These are phyloP conservation scores for Anthoceros angustus DNA, from an alignment of 225 moss, liverwort and hornwort genomes.

Conservation along the genomic window DNA sequence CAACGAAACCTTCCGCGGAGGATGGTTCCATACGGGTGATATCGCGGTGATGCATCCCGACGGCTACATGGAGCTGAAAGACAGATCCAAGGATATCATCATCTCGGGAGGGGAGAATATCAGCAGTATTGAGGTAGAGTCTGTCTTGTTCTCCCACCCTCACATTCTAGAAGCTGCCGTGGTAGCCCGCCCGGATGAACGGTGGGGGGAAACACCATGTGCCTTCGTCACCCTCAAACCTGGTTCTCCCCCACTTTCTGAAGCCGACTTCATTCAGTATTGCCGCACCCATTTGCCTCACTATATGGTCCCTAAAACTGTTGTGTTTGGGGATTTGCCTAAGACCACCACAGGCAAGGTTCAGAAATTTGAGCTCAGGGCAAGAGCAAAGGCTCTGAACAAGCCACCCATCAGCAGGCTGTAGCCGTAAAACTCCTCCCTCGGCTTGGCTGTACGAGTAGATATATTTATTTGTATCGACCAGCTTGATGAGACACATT, in stretches of 20 bases:
- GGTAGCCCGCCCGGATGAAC: slow-evolving; percentile 36
- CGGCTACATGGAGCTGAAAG: slow-evolving; percentile 1
- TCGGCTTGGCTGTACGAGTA: too few species aligned
- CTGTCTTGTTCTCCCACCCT: slow-evolving; percentile 28
- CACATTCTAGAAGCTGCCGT: slow-evolving; percentile 39
- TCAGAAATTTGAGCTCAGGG: slow-evolving; percentile 46
- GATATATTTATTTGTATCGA: too few species aligned
- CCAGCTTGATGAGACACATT: too few species aligned
- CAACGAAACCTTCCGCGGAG: not conserved
- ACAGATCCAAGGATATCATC: slow-evolving; percentile 1
- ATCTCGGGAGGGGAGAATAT: not conserved
- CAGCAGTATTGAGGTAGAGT: slow-evolving; percentile 17
- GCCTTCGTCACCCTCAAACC: slow-evolving; percentile 33
- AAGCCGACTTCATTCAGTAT: slow-evolving; percentile 26
- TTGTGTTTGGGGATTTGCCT: slow-evolving; percentile 49
- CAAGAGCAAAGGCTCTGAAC: slow-evolving; percentile 23
- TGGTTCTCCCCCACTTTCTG: slow-evolving; percentile 12
- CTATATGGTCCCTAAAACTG: slow-evolving; percentile 38
- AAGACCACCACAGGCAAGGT: slow-evolving; percentile 73
- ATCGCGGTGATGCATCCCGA: not conserved
- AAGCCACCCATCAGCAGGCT: not conserved
- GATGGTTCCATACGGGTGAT: slow-evolving; percentile 1
- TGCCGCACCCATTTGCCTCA: slow-evolving; percentile 31
- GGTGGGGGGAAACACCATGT: slow-evolving; percentile 39
- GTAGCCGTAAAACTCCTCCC: not conserved